Evolutionary conservation across 176 grass and related monocot genomes (phyloP), one percentile per base, ranked within the genome.

Genomic region (Olyra latifolia): DNA sequence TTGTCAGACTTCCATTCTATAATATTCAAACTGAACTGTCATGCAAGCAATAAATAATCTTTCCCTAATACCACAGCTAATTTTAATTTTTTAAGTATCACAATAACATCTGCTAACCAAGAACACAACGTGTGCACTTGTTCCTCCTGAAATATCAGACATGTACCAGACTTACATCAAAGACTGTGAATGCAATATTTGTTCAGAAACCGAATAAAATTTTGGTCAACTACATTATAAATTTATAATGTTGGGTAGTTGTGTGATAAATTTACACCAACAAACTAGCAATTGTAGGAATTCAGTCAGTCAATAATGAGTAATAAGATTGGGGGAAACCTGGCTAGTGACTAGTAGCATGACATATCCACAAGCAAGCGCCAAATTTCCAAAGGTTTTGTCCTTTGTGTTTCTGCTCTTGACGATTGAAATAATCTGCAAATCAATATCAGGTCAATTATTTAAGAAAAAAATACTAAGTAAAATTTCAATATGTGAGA

Each of bases 321-420:
- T 4, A 35, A 68, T 53, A 57, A 38, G 4, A 82, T 27, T 14
- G 1, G 1, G 5, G 32, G 32, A 66, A 42, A 89, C 87, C 87
- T 89, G 87, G 20, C 40, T 71, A 28, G 82, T 71, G 47, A 89
- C 87, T 55, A 89, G 69, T 55, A 86, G 58, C 75, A 86, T 80
- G 25, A 86, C 76, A 86, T 86, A 86, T 86, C 84, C 84, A 66
- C 84, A 86, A 13, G 84, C 84, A 57, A 86, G 80, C 9, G 76
- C 76, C 68, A 86, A 78, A 65, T 74, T 79, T 74, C 47, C 76
- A 66, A 86, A 86, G 0, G 84, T 79, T 74, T 80, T 86, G 58
- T 86, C 84, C 76, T 72, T 86, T 25, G 84, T 86, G 65, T 86
- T 80, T 74, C 84, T 86, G 71, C 84, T 86, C 48, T 86, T 86